A percentile compares a stretch with the other conserved stretches of the same genome.
Evolutionary conservation across 2,329 filamentous ascomycete genomes (phyloP).

Genomic region (Colletotrichum lini): DNA sequence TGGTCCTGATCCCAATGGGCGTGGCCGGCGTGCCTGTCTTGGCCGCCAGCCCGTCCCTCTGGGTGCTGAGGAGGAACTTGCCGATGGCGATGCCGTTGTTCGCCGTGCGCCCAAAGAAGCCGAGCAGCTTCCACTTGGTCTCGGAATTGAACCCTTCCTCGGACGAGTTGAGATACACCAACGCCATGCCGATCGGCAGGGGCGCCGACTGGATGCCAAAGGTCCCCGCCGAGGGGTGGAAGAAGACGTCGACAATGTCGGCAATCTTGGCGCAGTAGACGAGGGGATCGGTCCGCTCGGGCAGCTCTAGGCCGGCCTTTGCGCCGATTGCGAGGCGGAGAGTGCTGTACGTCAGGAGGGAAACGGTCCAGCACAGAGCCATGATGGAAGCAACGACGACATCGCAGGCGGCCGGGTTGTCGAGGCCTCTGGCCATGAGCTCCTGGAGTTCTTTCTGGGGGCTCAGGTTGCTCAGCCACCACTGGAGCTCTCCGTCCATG

Average conservation of each 20-base stretch:
- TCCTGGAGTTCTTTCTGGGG: slow-evolving; percentile 24
- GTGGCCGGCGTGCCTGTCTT: not conserved
- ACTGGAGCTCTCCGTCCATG: slow-evolving; percentile 27
- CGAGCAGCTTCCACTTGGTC: slow-evolving; percentile 28
- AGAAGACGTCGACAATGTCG: slow-evolving; percentile 39
- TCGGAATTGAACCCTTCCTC: slow-evolving; percentile 27
- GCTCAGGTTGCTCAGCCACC: slow-evolving; percentile 33
- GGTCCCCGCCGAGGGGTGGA: slow-evolving; percentile 36
- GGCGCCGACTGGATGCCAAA: slow-evolving; percentile 39
- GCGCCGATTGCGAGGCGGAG: slow-evolving; percentile 32
- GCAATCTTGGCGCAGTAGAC: slow-evolving; percentile 42
- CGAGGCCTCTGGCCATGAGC: slow-evolving; percentile 12
- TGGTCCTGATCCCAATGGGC: slow-evolving; percentile 14
- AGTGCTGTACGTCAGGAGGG: slow-evolving; percentile 39
- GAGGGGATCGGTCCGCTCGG: slow-evolving; percentile 31
- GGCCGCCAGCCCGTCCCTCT: slow-evolving; percentile 16
- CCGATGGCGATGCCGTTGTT: slow-evolving; percentile 33
- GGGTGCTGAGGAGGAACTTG: slow-evolving; percentile 33
- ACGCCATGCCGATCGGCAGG: slow-evolving; percentile 40
- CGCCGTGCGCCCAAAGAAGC: slow-evolving; percentile 31
- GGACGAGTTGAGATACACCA: slow-evolving; percentile 39
- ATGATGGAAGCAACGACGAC: slow-evolving; percentile 38
- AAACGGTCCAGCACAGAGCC: slow-evolving; percentile 32
- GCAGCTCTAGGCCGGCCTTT: not conserved
- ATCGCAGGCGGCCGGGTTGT: slow-evolving; percentile 35